phyloP scores from a whole-genome alignment of 2,329 filamentous ascomycete genomes.

The Pseudohalonectria lignicola region DNA sequence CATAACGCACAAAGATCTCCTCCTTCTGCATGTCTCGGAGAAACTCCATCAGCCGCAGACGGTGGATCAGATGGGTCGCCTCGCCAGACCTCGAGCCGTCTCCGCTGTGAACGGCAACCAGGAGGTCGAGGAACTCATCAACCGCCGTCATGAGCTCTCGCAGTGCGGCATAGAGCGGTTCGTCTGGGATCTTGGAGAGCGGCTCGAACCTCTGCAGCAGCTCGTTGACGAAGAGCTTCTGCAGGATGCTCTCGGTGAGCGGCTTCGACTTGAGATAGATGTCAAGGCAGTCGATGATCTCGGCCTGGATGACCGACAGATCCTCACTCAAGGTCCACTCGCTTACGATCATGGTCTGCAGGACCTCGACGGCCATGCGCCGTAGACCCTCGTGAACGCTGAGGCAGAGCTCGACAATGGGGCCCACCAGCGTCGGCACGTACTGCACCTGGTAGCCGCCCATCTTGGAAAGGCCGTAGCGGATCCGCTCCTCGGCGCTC shows the following conservation, averaged over 20 bases:
- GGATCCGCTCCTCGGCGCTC: conserved; percentile 61
- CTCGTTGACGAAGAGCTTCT: conserved; percentile 87
- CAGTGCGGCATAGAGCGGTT: conserved; percentile 65
- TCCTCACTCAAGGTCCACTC: conserved; percentile 97
- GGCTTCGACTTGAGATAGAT: conserved; percentile 80
- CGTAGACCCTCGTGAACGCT: conserved; percentile 90
- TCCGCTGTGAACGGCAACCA: conserved; percentile 78
- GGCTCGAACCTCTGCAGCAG: conserved; percentile 70
- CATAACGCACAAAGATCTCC: conserved; percentile 92
- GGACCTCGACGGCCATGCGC: conserved; percentile 79
- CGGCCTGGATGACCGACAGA: conserved; percentile 80
- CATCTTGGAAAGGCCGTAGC: conserved; percentile 73
- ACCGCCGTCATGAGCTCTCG: conserved; percentile 73
- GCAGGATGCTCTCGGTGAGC: conserved; percentile 76
- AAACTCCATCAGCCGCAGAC: conserved; percentile 88
- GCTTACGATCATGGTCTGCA: conserved; percentile 97
- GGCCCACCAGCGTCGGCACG: conserved; percentile 80
- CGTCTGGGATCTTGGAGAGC: conserved; percentile 53
- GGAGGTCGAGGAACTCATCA: conserved; percentile 80
- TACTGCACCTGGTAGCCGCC: conserved; percentile 98
- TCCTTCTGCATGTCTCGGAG: conserved; percentile 94
- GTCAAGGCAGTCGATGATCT: conserved; percentile 92
- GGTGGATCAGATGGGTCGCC: conserved; percentile 75
- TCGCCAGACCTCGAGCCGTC: conserved; percentile 54
- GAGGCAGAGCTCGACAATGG: conserved; percentile 86